Evolutionary conservation across 164 flowering plant genomes (phyloP), one percentile per base, ranked within the genome.

Genomic region (Nelumbo lutea): DNA sequence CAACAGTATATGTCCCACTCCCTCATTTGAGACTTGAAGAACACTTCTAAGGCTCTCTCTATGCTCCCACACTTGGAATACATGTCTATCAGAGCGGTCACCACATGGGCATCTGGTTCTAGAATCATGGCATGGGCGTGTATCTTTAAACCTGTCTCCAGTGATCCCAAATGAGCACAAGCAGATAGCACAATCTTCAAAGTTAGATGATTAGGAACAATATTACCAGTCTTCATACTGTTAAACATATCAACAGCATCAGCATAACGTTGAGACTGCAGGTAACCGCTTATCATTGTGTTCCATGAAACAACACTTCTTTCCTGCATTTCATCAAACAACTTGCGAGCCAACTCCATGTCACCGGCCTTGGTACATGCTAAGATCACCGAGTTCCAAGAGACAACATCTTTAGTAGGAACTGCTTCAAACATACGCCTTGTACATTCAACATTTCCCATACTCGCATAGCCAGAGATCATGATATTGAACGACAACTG

Each of bases 371-470:
- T 70, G 1, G 59, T 40, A 45, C 55, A 77, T 0, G 74, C 81
- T 27, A 68, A 42, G 5, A 84, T 76, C 83, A 84, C 72, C 0
- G 85, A 77, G 62, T 82, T 84, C 84, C 84, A 82, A 1, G 88
- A 82, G 6, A 79, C 78, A n/a, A 68, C 38, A 75, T 84, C 84
- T 67, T 71, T 80, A 5, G 13, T 75, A 3, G 61, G 70, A 59
- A 71, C 73, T 60, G 48, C 10, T 72, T 81, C 71, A 40, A 83
- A 81, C 8, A 76, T 7, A 1, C 62, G 61, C 62, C 66, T 65
- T 0, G 82, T 82, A 27, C 63, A 61, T 3, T 46, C 65, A 6
- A 68, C 41, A 6, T 38, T 59, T 10, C 82, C 82, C 5, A 45
- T 61, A 2, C 62, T 73, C 4, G 78, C 79, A 59, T 62, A 74